Percentiles rank a stretch among this genome's conserved stretches.
Conservation (phyloP, 1,284 basidiomycete species). For the Omphalotus olearius region DNA sequence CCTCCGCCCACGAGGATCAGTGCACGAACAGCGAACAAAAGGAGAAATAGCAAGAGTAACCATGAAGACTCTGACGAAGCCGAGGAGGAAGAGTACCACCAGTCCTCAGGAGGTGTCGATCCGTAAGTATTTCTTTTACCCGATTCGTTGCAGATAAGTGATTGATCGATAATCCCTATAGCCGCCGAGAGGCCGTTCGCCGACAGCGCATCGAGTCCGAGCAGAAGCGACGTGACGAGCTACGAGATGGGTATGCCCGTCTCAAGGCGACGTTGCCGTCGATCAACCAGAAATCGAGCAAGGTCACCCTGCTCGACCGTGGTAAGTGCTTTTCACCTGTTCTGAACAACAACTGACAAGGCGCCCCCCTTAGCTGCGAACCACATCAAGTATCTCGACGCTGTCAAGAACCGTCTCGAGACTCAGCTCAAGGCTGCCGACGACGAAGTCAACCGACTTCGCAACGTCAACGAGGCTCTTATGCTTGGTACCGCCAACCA, state of each 20-base stretch:
- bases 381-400: slow-evolving; percentile 78
- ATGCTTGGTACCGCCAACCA: slow-evolving; percentile 78
- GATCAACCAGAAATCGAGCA: slow-evolving; percentile 86
- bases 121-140: slow-evolving; percentile 30
- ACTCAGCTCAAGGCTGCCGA: slow-evolving; percentile 70
- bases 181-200: slow-evolving; percentile 79
- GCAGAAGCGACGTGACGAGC: slow-evolving; percentile 83
- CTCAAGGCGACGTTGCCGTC: slow-evolving; percentile 82
- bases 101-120: slow-evolving; percentile 43
- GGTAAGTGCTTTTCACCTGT: slow-evolving; percentile 40
- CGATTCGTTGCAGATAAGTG: neutral
- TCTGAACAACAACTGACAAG: slow-evolving; percentile 10
- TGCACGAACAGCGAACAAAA: slow-evolving; percentile 33
- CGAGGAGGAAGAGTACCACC: slow-evolving; percentile 60
- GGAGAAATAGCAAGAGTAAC: slow-evolving; percentile 41
- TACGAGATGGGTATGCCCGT: slow-evolving; percentile 80
- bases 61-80: slow-evolving; percentile 61
- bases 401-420: slow-evolving; percentile 68
- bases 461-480: slow-evolving; percentile 79
- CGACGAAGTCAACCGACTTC: slow-evolving; percentile 70
- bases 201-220: slow-evolving; percentile 84
- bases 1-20: slow-evolving; percentile 37
- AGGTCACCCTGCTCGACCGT: slow-evolving; percentile 81
- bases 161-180: slow-evolving; percentile 18
- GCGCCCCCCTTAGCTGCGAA: slow-evolving; percentile 49